These are phyloP conservation scores for Pisolithus thermaeus DNA, from an alignment of 1,284 basidiomycete species.

Conservation along the genomic window DNA sequence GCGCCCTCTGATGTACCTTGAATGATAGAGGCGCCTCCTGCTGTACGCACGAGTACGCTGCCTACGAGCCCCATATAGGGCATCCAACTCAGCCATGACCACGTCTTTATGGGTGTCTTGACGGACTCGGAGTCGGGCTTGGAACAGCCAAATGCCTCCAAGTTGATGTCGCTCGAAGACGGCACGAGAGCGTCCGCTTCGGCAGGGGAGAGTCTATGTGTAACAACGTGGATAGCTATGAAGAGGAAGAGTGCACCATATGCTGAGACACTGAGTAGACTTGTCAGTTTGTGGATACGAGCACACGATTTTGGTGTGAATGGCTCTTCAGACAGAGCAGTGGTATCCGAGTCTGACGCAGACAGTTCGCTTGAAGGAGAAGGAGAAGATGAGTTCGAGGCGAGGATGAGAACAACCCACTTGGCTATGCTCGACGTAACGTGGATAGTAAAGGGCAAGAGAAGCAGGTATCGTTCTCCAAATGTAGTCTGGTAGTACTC, in stretches of 20 bases:
- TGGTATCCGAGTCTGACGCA: not conserved
- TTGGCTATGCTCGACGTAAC: constrained; percentile 44
- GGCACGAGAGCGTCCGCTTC: constrained; percentile 22
- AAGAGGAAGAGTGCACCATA: constrained; percentile 47
- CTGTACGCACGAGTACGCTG: constrained; percentile 47
- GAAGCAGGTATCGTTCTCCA: constrained; percentile 58
- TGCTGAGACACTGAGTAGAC: constrained; percentile 49
- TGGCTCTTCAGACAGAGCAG: too few relatives aligned
- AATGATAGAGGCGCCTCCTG: constrained; percentile 54
- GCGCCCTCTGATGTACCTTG: constrained; percentile 25
- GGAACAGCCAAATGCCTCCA: constrained; percentile 55
- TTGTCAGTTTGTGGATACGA: constrained; percentile 37
- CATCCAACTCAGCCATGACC: constrained; percentile 55
- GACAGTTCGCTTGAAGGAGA: constrained; percentile 11
- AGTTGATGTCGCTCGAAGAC: constrained; percentile 30
- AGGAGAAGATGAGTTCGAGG: constrained; percentile 9
- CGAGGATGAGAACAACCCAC: constrained; percentile 33
- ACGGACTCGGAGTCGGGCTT: constrained; percentile 75
- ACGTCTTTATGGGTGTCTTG: constrained; percentile 53
- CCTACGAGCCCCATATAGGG: constrained; percentile 54
- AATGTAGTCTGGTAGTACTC: constrained; percentile 73
- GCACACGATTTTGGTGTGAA: too few relatives aligned
- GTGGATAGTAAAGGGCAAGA: constrained; percentile 55
- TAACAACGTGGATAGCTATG: constrained; percentile 59
- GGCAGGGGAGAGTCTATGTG: constrained; percentile 50